Base-by-base conservation (phyloP, 345 rosid species). In the Eucalyptus curtisii region DNA sequence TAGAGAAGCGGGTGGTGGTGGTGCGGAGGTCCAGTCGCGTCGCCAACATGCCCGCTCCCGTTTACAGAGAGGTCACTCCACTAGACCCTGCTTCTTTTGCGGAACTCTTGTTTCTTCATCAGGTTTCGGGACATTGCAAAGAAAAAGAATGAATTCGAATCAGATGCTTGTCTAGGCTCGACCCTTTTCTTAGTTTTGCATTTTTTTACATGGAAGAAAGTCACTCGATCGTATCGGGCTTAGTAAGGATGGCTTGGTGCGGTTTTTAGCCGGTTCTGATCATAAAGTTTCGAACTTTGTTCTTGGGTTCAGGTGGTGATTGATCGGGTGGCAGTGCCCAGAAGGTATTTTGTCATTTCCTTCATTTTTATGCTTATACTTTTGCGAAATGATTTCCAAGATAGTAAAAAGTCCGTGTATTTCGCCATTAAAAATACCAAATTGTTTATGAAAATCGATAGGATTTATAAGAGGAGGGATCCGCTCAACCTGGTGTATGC, bases 11-110 rank as follows among this genome's bases (percentile, higher is more conserved):
- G 89, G n/a, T 89, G 89, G 94, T 93, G 71, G 88, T 92, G 33
- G 95, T 96, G 52, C 91, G 99, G 88, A 90, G 98, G 91, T 97
- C 99, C 3, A 89, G 91, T 87, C 98, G 97, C 31, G 89, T 95
- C 44, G 94, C 95, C 7, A 92, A 90, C 86, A 88, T 89, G 89
- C 91, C 95, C 5, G 61, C 93, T 48, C 96, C 95, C 61, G 92
- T 91, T 93, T 95, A 96, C 88, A 92, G 89, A 89, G 98, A 95
- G 87, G 98, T 94, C 84, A 88, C 93, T 81, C 80, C 55, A 76
- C 24, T 40, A 5, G 84, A 76, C 30, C 44, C 84, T 76, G 2
- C 84, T 40, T 40, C 84, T 3, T 76, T 76, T 40, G 61, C 24
- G 86, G 45, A 71, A 13, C 59, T 49, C 49, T 47, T 68, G 40